phyloP scores from a whole-genome alignment of 2,329 filamentous ascomycete genomes.

The Delphinella strobiligena region DNA sequence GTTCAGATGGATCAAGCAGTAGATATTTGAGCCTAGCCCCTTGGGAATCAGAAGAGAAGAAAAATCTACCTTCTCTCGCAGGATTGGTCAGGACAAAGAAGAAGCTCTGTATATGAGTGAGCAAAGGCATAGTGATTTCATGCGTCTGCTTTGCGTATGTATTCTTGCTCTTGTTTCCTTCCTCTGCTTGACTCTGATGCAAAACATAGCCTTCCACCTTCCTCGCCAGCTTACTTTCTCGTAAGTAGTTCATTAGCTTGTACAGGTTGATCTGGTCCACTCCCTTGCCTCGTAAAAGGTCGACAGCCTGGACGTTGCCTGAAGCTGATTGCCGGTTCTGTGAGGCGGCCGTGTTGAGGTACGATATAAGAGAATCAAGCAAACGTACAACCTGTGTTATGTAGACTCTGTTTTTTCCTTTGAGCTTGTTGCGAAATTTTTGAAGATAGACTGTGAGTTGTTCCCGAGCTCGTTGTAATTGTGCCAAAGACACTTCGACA shows the following conservation, averaged over 20 bases:
- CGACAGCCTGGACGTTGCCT: slow-evolving; percentile 57
- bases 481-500: slow-evolving; percentile 58
- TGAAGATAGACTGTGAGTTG: slow-evolving; percentile 76
- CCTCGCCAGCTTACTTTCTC: slow-evolving; percentile 82
- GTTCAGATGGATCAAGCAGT: slow-evolving; percentile 78
- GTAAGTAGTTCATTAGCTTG: slow-evolving; percentile 75
- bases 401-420: slow-evolving; percentile 84
- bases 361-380: slow-evolving; percentile 63
- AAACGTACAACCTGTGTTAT: slow-evolving; percentile 77
- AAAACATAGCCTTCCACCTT: slow-evolving; percentile 85
- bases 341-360: slow-evolving; percentile 44
- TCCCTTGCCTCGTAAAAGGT: slow-evolving; percentile 69
- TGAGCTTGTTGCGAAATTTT: slow-evolving; percentile 77
- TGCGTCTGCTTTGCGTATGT: slow-evolving; percentile 9
- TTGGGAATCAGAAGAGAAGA: slow-evolving; percentile 35
- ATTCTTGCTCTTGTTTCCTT: slow-evolving; percentile 10
- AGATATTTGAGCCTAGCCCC: slow-evolving; percentile 58
- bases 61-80: slow-evolving; percentile 53
- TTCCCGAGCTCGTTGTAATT: slow-evolving; percentile 58
- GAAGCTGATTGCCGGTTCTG: slow-evolving; percentile 35
- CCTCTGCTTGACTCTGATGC: slow-evolving; percentile 23
- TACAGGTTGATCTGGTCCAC: slow-evolving; percentile 93
- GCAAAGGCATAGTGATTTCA: slow-evolving; percentile 35
- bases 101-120: slow-evolving; percentile 56
- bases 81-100: slow-evolving; percentile 77